These are phyloP conservation scores for Diplodia mutila DNA, from an alignment of 2,329 filamentous ascomycete species.

Conservation along the genomic window DNA sequence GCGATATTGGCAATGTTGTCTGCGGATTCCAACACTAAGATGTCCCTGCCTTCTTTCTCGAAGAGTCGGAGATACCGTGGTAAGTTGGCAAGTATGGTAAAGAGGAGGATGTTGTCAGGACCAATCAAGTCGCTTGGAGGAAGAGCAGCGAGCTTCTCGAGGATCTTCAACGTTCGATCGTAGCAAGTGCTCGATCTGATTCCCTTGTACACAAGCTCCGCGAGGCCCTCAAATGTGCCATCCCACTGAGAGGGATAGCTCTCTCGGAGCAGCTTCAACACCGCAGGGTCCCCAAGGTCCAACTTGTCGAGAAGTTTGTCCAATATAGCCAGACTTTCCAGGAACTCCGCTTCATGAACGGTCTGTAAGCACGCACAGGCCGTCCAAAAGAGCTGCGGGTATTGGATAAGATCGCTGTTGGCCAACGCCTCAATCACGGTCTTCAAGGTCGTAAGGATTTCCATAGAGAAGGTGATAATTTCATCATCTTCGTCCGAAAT, in stretches of 20 bases:
- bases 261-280: conserved; percentile 73
- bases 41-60: conserved; percentile 64
- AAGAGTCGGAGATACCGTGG: conserved; percentile 81
- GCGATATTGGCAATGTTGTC: conserved; percentile 72
- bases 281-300: conserved; percentile 71
- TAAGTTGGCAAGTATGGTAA: conserved; percentile 87
- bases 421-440: conserved; percentile 87
- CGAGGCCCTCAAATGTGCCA: conserved; percentile 82
- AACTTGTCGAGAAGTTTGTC: conserved; percentile 83
- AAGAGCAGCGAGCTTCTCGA: conserved; percentile 77
- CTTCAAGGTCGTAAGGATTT: conserved; percentile 92
- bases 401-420: conserved; percentile 77
- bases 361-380: conserved; percentile 95
- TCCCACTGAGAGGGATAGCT: conserved; percentile 87
- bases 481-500: conserved; percentile 92
- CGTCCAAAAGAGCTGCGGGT: conserved; percentile 97
- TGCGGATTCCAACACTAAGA: conserved; percentile 60
- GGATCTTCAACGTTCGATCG: conserved; percentile 72
- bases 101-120: conserved; percentile 78
- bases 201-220: conserved; percentile 87
- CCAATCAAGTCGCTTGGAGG: conserved; percentile 82
- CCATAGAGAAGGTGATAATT: conserved; percentile 96
- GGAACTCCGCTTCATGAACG: conserved; percentile 92
- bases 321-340: conserved; percentile 89
- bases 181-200: conserved; percentile 84